Conservation (phyloP, 2,329 filamentous ascomycete species). For the Sarocladium brachiariae region DNA sequence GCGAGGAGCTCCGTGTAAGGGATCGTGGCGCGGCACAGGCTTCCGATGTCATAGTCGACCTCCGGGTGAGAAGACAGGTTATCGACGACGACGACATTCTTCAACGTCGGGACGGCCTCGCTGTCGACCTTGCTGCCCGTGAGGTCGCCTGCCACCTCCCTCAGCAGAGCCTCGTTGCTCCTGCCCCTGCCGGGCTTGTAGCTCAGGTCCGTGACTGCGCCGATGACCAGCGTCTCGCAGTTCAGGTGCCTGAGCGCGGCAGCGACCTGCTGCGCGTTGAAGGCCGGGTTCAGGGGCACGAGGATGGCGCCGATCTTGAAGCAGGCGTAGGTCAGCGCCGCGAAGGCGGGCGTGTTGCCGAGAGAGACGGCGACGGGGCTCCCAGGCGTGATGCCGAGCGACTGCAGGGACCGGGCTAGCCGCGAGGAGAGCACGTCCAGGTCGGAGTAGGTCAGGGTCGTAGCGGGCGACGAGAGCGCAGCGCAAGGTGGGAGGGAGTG, state of each 20-base stretch:
- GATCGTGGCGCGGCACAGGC: conserved; percentile 30
- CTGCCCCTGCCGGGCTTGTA: conserved; percentile 50
- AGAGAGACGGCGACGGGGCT: conserved; percentile 80
- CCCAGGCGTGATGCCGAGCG: conserved; percentile 69
- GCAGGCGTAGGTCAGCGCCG: conserved; percentile 76
- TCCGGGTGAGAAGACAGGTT: conserved; percentile 53
- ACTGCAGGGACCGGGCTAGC: conserved; percentile 63
- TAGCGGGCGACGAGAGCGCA: conserved; percentile 35
- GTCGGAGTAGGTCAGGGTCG: conserved; percentile 62
- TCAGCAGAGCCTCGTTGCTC: conserved; percentile 43
- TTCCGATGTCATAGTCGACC: conserved; percentile 33
- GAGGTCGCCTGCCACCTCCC: conserved; percentile 31
- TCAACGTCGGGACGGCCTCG: conserved; percentile 59
- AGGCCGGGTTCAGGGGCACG: conserved; percentile 88
- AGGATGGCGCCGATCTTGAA: conserved; percentile 93
- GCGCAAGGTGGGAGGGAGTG: conserved; percentile 40
- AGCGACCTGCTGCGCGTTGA: conserved; percentile 71
- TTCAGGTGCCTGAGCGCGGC: conserved; percentile 71
- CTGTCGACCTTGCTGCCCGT: conserved; percentile 20
- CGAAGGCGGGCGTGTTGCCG: conserved; percentile 80
- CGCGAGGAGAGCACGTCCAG: conserved; percentile 72
- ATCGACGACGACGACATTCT: conserved; percentile 68
- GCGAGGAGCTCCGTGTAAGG: conserved; percentile 36
- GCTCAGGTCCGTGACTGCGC: conserved; percentile 79
- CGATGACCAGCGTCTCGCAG: conserved; percentile 70